A percentile compares a stretch with the other conserved stretches of the same genome.
Conservation (phyloP, 805 yeast genomes). For the Metschnikowia reukaufii region DNA sequence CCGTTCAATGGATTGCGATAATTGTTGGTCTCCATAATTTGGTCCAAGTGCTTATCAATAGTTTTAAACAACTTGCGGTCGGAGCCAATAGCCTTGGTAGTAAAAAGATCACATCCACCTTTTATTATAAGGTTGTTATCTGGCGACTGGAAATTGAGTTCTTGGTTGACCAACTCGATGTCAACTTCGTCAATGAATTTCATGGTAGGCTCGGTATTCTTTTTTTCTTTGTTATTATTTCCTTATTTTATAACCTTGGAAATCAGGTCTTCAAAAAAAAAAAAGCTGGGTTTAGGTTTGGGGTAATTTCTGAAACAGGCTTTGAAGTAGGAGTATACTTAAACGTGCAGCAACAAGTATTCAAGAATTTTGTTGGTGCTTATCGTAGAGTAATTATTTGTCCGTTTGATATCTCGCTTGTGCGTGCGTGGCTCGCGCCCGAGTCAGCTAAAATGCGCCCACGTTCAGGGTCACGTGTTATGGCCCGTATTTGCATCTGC, state of each 20-base stretch:
- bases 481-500: not conserved
- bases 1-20: slow-evolving; percentile 38
- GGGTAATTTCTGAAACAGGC: not conserved
- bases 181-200: slow-evolving; percentile 92
- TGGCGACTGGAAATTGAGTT: slow-evolving; percentile 49
- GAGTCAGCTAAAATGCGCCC: slow-evolving; percentile 8
- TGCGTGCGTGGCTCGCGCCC: slow-evolving; percentile 8
- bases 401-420: slow-evolving; percentile 2
- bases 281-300: not conserved
- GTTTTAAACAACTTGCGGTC: slow-evolving; percentile 88
- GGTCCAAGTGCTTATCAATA: slow-evolving; percentile 77
- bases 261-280: too few species aligned
- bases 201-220: slow-evolving; percentile 4
- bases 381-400: slow-evolving; percentile 5
- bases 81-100: slow-evolving; percentile 89
- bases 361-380: not conserved
- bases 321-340: not conserved
- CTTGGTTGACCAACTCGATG: slow-evolving; percentile 86
- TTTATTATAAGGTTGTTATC: slow-evolving; percentile 52
- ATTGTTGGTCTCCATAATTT: slow-evolving; percentile 46
- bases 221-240: too few species aligned
- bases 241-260: not conserved
- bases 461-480: slow-evolving; percentile 12
- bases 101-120: slow-evolving; percentile 91
- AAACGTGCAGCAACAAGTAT: not conserved